phyloP scores from a whole-genome alignment of 306 rosid genomes.

The Glycine tomentella region DNA sequence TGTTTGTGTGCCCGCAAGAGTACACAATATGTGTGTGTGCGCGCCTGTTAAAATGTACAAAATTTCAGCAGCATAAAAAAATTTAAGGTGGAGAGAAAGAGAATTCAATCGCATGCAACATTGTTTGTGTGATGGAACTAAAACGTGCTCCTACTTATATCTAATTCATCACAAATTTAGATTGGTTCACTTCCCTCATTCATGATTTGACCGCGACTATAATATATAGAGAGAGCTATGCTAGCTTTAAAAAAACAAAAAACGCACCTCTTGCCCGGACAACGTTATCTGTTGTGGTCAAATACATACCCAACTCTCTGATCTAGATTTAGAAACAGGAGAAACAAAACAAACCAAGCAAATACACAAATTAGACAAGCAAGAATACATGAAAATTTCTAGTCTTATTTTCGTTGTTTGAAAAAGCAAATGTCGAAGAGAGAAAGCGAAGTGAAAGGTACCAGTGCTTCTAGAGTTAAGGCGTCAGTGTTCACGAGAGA shows the following conservation, averaged over 20 bases:
- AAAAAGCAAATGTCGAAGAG: neutral
- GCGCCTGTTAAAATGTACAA: neutral
- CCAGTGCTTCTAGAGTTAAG: constrained; percentile 73
- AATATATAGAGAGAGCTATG: neutral
- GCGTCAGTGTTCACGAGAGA: constrained; percentile 61
- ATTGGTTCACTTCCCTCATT: constrained; percentile 2
- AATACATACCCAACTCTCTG: constrained; percentile 80
- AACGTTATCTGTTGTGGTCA: constrained; percentile 74
- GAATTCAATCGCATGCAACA: neutral
- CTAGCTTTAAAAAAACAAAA: neutral
- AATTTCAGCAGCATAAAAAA: constrained; percentile 19
- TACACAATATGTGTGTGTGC: neutral
- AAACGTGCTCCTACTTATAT: neutral
- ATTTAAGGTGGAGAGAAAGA: neutral
- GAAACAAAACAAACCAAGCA: neutral
- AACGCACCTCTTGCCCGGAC: constrained; percentile 81
- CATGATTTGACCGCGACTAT: neutral
- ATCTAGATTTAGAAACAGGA: constrained; percentile 57
- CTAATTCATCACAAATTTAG: constrained; percentile 18
- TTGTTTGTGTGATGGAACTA: neutral
- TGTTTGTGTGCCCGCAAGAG: neutral
- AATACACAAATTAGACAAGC: constrained; percentile 29
- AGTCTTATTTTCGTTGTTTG: neutral
- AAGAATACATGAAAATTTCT: neutral
- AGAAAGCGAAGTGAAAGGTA: constrained; percentile 40